A percentile compares a stretch with the other conserved stretches of the same genome.
Conservation (phyloP, 129 eudicot species). For the Gnaphalium uliginosum region DNA sequence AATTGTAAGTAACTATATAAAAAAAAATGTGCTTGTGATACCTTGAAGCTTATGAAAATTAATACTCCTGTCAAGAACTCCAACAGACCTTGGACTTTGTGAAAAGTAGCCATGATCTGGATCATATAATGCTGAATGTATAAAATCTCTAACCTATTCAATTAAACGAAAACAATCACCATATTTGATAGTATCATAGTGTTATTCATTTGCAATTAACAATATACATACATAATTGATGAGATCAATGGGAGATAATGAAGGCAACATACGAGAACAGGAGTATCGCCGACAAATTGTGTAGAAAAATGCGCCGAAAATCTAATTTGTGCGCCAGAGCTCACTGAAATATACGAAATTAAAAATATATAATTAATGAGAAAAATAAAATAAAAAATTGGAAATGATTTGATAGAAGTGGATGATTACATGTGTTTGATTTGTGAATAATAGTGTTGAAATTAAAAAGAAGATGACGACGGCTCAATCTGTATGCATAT, state of each 20-base stretch:
- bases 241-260: background rate
- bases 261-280: slow-evolving; percentile 52
- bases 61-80: slow-evolving; percentile 79
- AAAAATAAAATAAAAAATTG: slow-evolving; percentile 4
- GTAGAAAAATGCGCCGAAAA: slow-evolving; percentile 64
- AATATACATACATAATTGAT: background rate
- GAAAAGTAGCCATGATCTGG: slow-evolving; percentile 90
- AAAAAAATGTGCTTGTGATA: background rate
- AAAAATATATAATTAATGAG: background rate
- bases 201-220: background rate
- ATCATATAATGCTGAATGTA: slow-evolving; percentile 81
- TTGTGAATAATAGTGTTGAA: slow-evolving; percentile 9
- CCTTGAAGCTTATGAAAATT: slow-evolving; percentile 82
- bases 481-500: slow-evolving; percentile 19
- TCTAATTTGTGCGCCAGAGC: slow-evolving; percentile 21
- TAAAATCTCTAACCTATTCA: slow-evolving; percentile 82
- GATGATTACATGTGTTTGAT: slow-evolving; percentile 19
- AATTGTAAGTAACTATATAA: background rate
- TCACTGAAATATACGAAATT: slow-evolving; percentile 3
- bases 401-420: slow-evolving; percentile 25
- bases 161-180: slow-evolving; percentile 2
- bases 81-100: slow-evolving; percentile 75
- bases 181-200: background rate
- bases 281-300: slow-evolving; percentile 51
- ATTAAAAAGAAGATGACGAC: slow-evolving; percentile 22